These are phyloP conservation scores for Penicillium tannophilum DNA, from an alignment of 495 filamentous ascomycete genomes.

Conservation along the genomic window DNA sequence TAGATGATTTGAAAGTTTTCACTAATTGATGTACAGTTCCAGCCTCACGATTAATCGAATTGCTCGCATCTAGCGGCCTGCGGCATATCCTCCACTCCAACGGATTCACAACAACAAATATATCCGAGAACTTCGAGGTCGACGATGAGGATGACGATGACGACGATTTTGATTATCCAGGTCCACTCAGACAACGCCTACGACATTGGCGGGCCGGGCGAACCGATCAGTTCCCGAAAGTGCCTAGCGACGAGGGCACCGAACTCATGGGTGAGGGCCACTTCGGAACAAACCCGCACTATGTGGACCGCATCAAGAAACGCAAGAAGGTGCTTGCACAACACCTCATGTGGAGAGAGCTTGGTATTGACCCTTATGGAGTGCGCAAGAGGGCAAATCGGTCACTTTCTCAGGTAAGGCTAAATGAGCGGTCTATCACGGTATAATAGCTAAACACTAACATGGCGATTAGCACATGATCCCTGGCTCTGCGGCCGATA, in stretches of 20 bases:
- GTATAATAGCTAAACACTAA: slow-evolving; percentile 28
- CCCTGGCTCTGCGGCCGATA: slow-evolving; percentile 77
- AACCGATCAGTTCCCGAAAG: slow-evolving; percentile 63
- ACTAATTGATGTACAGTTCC: slow-evolving; percentile 29
- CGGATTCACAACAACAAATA: slow-evolving; percentile 26
- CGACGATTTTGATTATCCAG: slow-evolving; percentile 8
- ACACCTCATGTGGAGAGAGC: slow-evolving; percentile 75
- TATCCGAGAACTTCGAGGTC: slow-evolving; percentile 23
- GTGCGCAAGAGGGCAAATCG: slow-evolving; percentile 57
- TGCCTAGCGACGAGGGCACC: slow-evolving; percentile 74
- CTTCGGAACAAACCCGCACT: slow-evolving; percentile 67
- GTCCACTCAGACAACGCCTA: slow-evolving; percentile 26
- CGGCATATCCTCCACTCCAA: slow-evolving; percentile 41
- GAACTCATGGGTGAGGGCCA: slow-evolving; percentile 77
- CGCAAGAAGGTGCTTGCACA: slow-evolving; percentile 63
- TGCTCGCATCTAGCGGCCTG: slow-evolving; percentile 40
- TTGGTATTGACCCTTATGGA: slow-evolving; percentile 61
- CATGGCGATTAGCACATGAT: slow-evolving; percentile 40
- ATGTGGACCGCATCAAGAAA: slow-evolving; percentile 50
- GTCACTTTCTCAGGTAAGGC: slow-evolving; percentile 65
- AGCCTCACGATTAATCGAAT: slow-evolving; percentile 35
- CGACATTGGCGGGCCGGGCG: slow-evolving; percentile 25
- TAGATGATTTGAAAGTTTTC: neutral
- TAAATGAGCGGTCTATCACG: neutral
- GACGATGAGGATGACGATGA: slow-evolving; percentile 33